A percentile compares a stretch with the other conserved stretches of the same genome.
Conservation (phyloP, 495 filamentous ascomycete genomes). For the Podospora anserina region DNA sequence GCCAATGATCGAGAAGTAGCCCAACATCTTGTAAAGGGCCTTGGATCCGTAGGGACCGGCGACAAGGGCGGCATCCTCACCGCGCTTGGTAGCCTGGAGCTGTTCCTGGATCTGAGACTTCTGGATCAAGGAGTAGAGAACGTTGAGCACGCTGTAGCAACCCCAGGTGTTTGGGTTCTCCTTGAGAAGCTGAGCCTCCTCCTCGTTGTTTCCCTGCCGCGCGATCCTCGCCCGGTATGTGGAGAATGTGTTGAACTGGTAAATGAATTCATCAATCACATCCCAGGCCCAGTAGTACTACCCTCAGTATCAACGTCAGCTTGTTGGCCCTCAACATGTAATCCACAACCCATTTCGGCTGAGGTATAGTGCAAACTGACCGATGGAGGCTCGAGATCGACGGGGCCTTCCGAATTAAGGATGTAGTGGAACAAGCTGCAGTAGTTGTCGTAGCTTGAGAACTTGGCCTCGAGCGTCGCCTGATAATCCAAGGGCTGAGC, state of each 20-base stretch:
- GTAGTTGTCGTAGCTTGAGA: slow-evolving; percentile 98
- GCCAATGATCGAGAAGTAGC: slow-evolving; percentile 98
- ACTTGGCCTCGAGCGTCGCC: slow-evolving; percentile 90
- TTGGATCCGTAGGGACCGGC: slow-evolving; percentile 93
- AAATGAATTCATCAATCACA: slow-evolving; percentile 99
- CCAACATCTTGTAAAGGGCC: slow-evolving; percentile 93
- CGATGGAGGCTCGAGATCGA: slow-evolving; percentile 92
- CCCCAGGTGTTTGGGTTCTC: slow-evolving; percentile 99
- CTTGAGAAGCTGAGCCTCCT: slow-evolving; percentile 84
- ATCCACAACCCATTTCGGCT: neutral
- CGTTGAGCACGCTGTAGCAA: slow-evolving; percentile 98
- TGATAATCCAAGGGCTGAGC: slow-evolving; percentile 94
- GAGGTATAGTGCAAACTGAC: slow-evolving; percentile 53
- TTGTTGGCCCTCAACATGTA: neutral
- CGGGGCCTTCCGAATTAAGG: slow-evolving; percentile 95
- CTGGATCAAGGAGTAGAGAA: slow-evolving; percentile 98
- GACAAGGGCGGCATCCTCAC: slow-evolving; percentile 78
- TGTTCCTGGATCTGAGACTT: slow-evolving; percentile 97
- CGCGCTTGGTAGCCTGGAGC: slow-evolving; percentile 86
- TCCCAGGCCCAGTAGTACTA: slow-evolving; percentile 99
- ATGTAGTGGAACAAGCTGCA: slow-evolving; percentile 99
- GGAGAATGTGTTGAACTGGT: slow-evolving; percentile 99
- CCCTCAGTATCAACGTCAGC: neutral
- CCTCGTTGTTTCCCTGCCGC: slow-evolving; percentile 75
- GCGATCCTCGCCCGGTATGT: slow-evolving; percentile 90